Evolutionary conservation across 352 stramenopile genomes (phyloP).

Genomic region (Peronospora destructor): DNA sequence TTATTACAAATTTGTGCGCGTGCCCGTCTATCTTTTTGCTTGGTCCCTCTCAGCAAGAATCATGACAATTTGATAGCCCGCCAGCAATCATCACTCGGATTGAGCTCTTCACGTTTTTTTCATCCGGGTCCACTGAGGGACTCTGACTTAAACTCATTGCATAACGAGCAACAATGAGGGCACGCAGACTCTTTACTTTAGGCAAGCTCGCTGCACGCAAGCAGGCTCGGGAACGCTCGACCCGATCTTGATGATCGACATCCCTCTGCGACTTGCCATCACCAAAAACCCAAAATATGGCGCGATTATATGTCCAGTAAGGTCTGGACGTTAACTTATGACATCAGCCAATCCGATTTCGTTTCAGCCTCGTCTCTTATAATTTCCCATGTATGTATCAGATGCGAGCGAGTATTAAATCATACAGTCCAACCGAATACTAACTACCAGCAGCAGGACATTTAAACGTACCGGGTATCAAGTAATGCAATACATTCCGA

Average conservation of each 20-base stretch:
- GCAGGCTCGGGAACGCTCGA: constrained; percentile 7
- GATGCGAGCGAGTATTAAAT: too few relatives aligned
- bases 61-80: background rate
- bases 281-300: background rate
- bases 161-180: constrained; percentile 3
- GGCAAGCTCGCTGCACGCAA: constrained; percentile 14
- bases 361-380: too few relatives aligned
- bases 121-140: constrained; percentile 22
- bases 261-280: constrained; percentile 10
- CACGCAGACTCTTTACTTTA: constrained; percentile 10
- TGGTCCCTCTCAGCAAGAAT: constrained; percentile 4
- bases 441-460: too few relatives aligned
- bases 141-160: constrained; percentile 35
- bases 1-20: constrained; percentile 9
- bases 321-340: too few relatives aligned
- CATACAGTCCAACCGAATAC: too few relatives aligned
- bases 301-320: too few relatives aligned
- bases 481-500: too few relatives aligned
- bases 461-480: too few relatives aligned
- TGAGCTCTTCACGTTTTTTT: constrained; percentile 12
- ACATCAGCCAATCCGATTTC: too few relatives aligned
- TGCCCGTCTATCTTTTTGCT: constrained; percentile 9
- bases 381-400: too few relatives aligned
- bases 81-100: constrained; percentile 18
- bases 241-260: constrained; percentile 2